phyloP scores from a whole-genome alignment of 2,329 filamentous ascomycete genomes.

The Lecanicillium sp. region DNA sequence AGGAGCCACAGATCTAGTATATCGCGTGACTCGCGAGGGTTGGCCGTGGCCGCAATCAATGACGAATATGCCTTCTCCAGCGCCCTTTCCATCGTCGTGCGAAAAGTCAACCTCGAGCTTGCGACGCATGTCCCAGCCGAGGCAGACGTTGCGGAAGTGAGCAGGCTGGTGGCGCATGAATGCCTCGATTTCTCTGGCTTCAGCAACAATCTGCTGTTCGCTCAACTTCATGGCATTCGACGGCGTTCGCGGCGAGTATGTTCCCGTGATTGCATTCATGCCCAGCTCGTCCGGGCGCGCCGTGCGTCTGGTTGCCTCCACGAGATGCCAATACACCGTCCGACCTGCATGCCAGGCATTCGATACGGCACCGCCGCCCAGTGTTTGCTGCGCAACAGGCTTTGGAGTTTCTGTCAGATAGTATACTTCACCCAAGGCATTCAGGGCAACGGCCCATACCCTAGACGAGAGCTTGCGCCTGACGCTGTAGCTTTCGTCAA shows the following conservation, averaged over 20 bases:
- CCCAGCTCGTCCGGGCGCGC: constrained; percentile 67
- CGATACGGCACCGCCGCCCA: constrained; percentile 49
- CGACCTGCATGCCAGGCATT: constrained; percentile 76
- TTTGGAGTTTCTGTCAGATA: constrained; percentile 69
- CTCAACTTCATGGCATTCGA: constrained; percentile 65
- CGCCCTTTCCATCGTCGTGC: constrained; percentile 65
- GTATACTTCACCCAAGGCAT: constrained; percentile 86
- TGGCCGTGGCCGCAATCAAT: constrained; percentile 60
- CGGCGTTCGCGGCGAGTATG: constrained; percentile 75
- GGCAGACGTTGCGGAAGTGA: constrained; percentile 69
- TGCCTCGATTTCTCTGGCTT: constrained; percentile 74
- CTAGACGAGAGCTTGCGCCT: constrained; percentile 63
- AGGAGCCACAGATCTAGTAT: constrained; percentile 24
- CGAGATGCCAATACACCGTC: constrained; percentile 70
- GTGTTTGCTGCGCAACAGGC: constrained; percentile 39
- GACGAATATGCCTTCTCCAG: constrained; percentile 70
- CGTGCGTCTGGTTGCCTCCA: constrained; percentile 68
- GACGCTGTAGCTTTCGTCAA: constrained; percentile 74
- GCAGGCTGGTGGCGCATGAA: constrained; percentile 66
- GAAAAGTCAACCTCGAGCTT: constrained; percentile 84
- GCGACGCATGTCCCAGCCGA: constrained; percentile 89
- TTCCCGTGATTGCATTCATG: constrained; percentile 58
- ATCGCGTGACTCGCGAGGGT: constrained; percentile 35
- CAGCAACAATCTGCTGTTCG: constrained; percentile 62
- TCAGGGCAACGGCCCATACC: constrained; percentile 88